phyloP scores from a whole-genome alignment of 2,329 filamentous ascomycete species.

The Rutstroemia sp. region DNA sequence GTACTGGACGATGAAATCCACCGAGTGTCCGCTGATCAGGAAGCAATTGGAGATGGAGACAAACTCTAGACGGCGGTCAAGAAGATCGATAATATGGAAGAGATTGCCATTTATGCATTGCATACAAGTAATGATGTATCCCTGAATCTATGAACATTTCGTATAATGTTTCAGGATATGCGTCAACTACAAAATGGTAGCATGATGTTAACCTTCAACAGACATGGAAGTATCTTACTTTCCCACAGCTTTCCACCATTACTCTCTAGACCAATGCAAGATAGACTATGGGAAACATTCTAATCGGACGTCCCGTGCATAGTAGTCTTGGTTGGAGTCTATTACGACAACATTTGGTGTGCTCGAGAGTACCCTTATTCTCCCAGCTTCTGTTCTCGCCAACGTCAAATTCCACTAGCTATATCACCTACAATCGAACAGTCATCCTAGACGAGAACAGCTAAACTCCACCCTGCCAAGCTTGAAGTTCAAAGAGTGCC shows the following conservation, averaged over 20 bases:
- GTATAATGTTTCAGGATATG: conserved; percentile 32
- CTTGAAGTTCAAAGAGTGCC: conserved; percentile 34
- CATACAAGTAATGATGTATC: conserved; percentile 13
- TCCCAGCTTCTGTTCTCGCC: conserved; percentile 35
- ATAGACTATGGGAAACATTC: conserved; percentile 11
- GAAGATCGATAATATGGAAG: conserved; percentile 3
- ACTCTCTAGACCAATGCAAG: background rate
- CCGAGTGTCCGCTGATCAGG: background rate
- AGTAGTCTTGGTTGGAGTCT: conserved; percentile 31
- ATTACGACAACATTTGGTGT: conserved; percentile 37
- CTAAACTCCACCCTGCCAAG: conserved; percentile 30
- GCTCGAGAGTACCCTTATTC: conserved; percentile 35
- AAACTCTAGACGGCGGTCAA: conserved; percentile 7
- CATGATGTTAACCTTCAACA: conserved; percentile 26
- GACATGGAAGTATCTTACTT: conserved; percentile 32
- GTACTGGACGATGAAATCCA: background rate
- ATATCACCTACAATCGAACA: conserved; percentile 36
- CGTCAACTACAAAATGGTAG: background rate
- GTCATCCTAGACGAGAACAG: conserved; percentile 34
- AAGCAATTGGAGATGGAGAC: background rate
- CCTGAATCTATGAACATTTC: conserved; percentile 30
- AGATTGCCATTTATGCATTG: background rate
- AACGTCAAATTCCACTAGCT: conserved; percentile 31
- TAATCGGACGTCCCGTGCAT: conserved; percentile 29
- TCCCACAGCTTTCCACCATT: conserved; percentile 14